Conservation (phyloP, 2,329 filamentous ascomycete genomes). For the Fusarium sororula region DNA sequence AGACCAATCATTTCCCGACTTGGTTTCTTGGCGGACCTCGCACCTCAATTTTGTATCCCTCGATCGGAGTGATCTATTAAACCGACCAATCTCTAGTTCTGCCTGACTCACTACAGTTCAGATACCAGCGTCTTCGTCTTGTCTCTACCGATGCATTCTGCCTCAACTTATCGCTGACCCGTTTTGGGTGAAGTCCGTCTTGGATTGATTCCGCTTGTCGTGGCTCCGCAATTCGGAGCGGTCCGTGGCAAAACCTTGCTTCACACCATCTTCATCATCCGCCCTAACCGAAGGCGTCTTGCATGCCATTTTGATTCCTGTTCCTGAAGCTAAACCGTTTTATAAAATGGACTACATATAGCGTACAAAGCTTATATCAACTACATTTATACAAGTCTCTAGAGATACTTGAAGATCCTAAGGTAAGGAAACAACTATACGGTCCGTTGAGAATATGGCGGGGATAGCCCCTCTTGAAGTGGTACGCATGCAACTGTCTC, state of each 20-base stretch:
- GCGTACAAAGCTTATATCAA: not conserved
- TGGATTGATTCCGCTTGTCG: not conserved
- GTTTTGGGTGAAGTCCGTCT: too few species aligned
- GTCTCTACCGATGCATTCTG: accelerated
- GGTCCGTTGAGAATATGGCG: not conserved
- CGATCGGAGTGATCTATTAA: not conserved
- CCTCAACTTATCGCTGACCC: too few species aligned
- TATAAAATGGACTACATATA: not conserved
- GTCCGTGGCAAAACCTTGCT: not conserved
- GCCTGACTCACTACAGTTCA: accelerated
- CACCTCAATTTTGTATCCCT: not conserved
- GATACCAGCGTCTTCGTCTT: accelerated
- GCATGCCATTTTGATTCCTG: not conserved
- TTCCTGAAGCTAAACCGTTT: not conserved
- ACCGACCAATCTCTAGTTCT: not conserved
- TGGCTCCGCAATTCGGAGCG: not conserved
- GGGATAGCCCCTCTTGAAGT: not conserved
- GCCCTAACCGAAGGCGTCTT: not conserved
- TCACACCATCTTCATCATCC: not conserved
- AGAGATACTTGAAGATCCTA: accelerated
- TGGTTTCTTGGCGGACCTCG: not conserved
- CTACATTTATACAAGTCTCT: not conserved
- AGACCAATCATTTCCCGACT: not conserved
- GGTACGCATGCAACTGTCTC: not conserved
- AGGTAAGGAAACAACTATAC: not conserved